Evolutionary conservation across 768 basidiomycete genomes (phyloP), one percentile per base, ranked within the genome.

Genomic region (Trametes villosa): DNA sequence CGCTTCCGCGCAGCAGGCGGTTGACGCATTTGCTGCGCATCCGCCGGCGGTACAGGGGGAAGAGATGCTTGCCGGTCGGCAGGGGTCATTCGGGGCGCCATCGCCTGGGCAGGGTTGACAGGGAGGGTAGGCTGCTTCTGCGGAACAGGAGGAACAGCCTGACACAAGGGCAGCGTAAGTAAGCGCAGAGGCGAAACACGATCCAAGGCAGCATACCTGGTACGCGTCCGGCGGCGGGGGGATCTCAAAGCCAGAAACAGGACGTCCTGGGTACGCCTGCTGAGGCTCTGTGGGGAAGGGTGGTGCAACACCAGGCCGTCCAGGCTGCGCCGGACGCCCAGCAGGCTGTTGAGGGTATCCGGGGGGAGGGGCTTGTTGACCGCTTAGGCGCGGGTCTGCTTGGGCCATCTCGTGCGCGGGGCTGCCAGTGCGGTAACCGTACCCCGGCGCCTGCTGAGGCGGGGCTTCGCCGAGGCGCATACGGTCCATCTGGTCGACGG

Each of bases 1-100:
- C 94, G 85, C 74, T 88, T 88, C 46, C 80, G 80, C 26, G 80
- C 72, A 15, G 62, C 63, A 13, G 68, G 71, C n/a, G 76, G 76
- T 52, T 69, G 64, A 44, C 73, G 75, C 57, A 65, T 60, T 59
- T 71, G 74, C 59, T 77, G 50, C 15, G 33, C 50, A 6, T 38
- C 50, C 12, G 33, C 13, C 4, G 80, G 38, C 38, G 71, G 66
- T 45, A 57, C 17, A 69, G 72, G 65, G 5, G 69, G 73, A 3
- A 70, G 45, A 12, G 70, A 67, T 13, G 56, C 50, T 50, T 71
- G 71, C 24, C 64, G 59, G 24, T 69, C 69, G 1, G 63, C 66
- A 29, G 67, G 67, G 15, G 71, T 60, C 42, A 67, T 61, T 6
- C 63, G 67, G 33, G 53, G 65, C 13, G 59, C 38, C 42, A 59